A percentile compares a stretch with the other conserved stretches of the same genome.
Evolutionary conservation across 306 rosid species (phyloP).

Genomic region (Lathyrus oleraceus): DNA sequence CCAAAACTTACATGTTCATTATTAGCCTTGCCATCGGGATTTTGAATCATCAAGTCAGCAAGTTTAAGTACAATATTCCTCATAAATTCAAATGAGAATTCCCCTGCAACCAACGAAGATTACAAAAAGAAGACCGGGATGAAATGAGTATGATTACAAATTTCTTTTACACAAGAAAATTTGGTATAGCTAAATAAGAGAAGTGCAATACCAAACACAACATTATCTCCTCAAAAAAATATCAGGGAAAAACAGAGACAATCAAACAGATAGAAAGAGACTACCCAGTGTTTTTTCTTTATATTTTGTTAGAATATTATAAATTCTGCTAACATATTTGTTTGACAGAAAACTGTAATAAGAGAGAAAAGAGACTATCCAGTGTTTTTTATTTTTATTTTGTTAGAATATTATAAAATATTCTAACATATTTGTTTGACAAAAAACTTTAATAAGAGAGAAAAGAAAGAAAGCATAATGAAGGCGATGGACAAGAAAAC

Average conservation of each 20-base stretch:
- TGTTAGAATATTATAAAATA: neutral
- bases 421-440: too few species aligned
- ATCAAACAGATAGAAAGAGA: neutral
- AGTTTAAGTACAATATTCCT: conserved; percentile 70
- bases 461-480: conserved; percentile 7
- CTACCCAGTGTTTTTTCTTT: neutral
- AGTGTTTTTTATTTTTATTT: neutral
- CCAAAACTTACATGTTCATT: conserved; percentile 62
- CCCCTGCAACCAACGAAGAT: conserved; percentile 57
- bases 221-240: conserved; percentile 17
- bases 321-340: too few species aligned
- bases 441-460: neutral
- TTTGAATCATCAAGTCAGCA: conserved; percentile 60
- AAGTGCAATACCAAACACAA: conserved; percentile 10
- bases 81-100: conserved; percentile 57
- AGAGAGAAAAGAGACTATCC: conserved; percentile 2
- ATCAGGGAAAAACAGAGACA: conserved; percentile 9
- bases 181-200: neutral
- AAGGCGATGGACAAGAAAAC: neutral
- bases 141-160: conserved; percentile 8
- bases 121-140: conserved; percentile 27
- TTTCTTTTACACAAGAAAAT: neutral
- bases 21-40: conserved; percentile 39
- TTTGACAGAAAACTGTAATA: neutral
- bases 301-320: neutral